A percentile compares a stretch with the other conserved stretches of the same genome.
These are phyloP conservation scores for Leccinum pellstonianum DNA, from an alignment of 768 basidiomycete species.

Conservation along the genomic window DNA sequence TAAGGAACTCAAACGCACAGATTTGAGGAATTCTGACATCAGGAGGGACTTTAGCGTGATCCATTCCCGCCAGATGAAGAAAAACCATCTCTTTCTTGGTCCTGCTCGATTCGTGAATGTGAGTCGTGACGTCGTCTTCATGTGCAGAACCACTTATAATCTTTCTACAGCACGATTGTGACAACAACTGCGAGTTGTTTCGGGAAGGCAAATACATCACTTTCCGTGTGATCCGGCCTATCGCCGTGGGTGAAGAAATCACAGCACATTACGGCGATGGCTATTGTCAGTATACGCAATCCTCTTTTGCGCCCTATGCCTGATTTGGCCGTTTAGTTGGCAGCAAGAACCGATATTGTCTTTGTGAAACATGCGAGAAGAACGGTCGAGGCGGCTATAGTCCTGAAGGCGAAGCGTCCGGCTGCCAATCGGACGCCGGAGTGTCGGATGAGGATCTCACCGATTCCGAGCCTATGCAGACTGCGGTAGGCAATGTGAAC, in stretches of 20 bases:
- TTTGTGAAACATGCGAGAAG: slow-evolving; percentile 86
- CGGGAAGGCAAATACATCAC: slow-evolving; percentile 89
- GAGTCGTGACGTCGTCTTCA: slow-evolving; percentile 33
- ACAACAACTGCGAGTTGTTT: slow-evolving; percentile 86
- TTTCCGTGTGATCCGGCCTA: slow-evolving; percentile 77
- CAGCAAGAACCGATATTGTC: slow-evolving; percentile 67
- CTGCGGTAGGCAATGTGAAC: slow-evolving; percentile 60
- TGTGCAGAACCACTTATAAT: not conserved
- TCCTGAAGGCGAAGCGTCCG: slow-evolving; percentile 48
- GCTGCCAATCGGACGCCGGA: slow-evolving; percentile 47
- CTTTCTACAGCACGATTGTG: slow-evolving; percentile 75
- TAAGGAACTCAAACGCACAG: slow-evolving; percentile 80
- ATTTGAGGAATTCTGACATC: slow-evolving; percentile 65
- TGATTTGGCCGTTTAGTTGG: slow-evolving; percentile 51
- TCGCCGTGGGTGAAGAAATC: slow-evolving; percentile 80
- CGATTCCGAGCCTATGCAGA: slow-evolving; percentile 46
- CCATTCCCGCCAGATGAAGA: slow-evolving; percentile 88
- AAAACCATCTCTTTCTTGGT: slow-evolving; percentile 87
- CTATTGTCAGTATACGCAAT: slow-evolving; percentile 63
- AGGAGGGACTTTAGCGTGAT: slow-evolving; percentile 90
- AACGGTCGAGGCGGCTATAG: slow-evolving; percentile 71
- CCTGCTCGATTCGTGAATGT: slow-evolving; percentile 93
- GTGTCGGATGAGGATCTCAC: slow-evolving; percentile 34
- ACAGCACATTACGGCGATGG: slow-evolving; percentile 90
- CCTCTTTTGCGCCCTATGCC: slow-evolving; percentile 21